Percentiles rank a stretch among this genome's conserved stretches.
phyloP scores from a whole-genome alignment of 2,329 filamentous ascomycete genomes.

The Xylariales sp. region DNA sequence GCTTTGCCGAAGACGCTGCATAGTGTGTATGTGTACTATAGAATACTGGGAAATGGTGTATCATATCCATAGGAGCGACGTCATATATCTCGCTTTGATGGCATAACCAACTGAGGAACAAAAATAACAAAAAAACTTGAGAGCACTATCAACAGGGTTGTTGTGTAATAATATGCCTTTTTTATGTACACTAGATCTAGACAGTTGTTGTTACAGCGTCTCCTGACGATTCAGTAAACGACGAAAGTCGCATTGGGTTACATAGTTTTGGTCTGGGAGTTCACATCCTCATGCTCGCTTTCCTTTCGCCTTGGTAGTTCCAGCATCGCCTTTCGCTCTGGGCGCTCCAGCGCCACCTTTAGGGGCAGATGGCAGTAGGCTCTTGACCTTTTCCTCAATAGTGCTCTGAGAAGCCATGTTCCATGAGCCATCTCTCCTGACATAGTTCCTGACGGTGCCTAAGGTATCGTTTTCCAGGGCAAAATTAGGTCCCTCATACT shows the following conservation, averaged over 20 bases:
- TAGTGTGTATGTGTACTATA: no score
- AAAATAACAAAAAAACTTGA: no score
- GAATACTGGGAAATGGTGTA: no score
- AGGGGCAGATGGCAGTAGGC: conserved; percentile 12
- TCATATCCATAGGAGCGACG: no score
- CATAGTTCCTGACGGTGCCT: conserved; percentile 29
- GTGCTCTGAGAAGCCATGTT: conserved; percentile 15
- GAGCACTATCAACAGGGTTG: no score
- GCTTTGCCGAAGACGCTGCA: conserved; percentile 2
- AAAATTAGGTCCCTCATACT: conserved; percentile 27
- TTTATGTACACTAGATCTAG: conserved; percentile 17
- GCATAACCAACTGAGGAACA: no score
- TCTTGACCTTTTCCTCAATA: conserved; percentile 22
- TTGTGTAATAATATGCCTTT: no score
- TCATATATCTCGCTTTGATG: no score
- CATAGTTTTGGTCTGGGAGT: no score
- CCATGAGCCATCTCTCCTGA: conserved; percentile 27
- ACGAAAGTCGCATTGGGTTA: no score
- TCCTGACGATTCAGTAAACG: conserved; percentile 17
- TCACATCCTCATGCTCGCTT: conserved; percentile 11
- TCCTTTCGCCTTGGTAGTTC: conserved; percentile 8
- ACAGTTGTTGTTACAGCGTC: conserved; percentile 14
- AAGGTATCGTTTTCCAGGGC: conserved; percentile 22
- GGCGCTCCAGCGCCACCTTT: conserved; percentile 6
- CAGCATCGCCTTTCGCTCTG: no score